These are phyloP conservation scores for Pythium folliculosum DNA, from an alignment of 352 stramenopile genomes.

Conservation along the genomic window DNA sequence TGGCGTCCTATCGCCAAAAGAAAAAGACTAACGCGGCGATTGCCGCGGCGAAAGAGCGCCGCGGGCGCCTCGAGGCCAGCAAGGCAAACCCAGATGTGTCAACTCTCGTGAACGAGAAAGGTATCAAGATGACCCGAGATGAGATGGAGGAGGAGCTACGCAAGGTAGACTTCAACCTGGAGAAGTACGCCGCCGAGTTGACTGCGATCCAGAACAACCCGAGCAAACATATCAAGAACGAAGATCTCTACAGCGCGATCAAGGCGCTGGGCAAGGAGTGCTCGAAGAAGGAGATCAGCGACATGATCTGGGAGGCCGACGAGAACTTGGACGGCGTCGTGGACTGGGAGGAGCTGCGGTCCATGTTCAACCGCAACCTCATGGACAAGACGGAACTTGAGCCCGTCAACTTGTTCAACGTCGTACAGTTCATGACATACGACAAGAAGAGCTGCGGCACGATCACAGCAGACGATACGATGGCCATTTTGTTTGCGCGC, in stretches of 20 bases:
- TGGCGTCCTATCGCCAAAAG: slow-evolving; percentile 91
- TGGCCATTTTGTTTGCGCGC: slow-evolving; percentile 97
- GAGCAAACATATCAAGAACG: slow-evolving; percentile 83
- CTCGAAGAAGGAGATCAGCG: slow-evolving; percentile 94
- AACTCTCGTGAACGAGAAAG: slow-evolving; percentile 77
- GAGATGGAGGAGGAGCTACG: slow-evolving; percentile 81
- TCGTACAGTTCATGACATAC: slow-evolving; percentile 98
- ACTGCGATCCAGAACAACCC: slow-evolving; percentile 48
- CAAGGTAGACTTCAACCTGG: slow-evolving; percentile 55
- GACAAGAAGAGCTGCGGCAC: slow-evolving; percentile 94
- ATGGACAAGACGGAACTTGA: slow-evolving; percentile 95
- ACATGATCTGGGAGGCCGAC: slow-evolving; percentile 99
- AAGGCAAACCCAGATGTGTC: slow-evolving; percentile 72
- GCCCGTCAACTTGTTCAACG: slow-evolving; percentile 95
- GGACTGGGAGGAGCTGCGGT: slow-evolving; percentile 94
- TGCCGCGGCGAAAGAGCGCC: slow-evolving; percentile 53
- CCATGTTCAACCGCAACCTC: slow-evolving; percentile 97
- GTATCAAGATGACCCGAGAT: slow-evolving; percentile 73
- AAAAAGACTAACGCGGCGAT: slow-evolving; percentile 61
- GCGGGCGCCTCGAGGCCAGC: slow-evolving; percentile 57
- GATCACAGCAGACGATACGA: slow-evolving; percentile 97
- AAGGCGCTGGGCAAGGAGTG: slow-evolving; percentile 92
- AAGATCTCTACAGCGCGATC: slow-evolving; percentile 93
- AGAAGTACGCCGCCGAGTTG: slow-evolving; percentile 56
- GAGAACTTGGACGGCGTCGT: slow-evolving; percentile 95